phyloP scores from a whole-genome alignment of 768 basidiomycete species.

The Suillus variegatus region DNA sequence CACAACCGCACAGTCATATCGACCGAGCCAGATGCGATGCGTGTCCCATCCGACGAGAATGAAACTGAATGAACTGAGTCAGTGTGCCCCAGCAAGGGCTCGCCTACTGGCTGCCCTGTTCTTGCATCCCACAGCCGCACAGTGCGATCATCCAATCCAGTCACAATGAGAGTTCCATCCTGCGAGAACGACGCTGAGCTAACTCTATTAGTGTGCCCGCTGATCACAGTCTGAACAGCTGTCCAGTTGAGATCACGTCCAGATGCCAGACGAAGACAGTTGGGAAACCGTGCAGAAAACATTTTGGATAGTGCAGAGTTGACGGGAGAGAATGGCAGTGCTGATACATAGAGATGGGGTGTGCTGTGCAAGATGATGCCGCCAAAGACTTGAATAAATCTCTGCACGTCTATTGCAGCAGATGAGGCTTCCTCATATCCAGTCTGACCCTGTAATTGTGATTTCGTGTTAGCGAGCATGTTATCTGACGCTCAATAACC shows the following conservation, averaged over 20 bases:
- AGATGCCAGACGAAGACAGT: constrained; percentile 2
- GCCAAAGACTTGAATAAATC: neutral
- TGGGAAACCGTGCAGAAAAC: constrained; percentile 10
- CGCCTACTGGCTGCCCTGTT: neutral
- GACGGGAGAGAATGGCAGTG: constrained; percentile 34
- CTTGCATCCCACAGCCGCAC: constrained; percentile 6
- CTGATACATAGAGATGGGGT: constrained; percentile 18
- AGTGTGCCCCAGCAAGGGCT: constrained; percentile 4
- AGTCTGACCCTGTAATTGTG: neutral
- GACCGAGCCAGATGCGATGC: neutral
- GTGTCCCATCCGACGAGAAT: constrained; percentile 2
- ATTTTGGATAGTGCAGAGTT: constrained; percentile 20
- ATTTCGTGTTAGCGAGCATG: neutral
- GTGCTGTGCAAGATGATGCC: neutral
- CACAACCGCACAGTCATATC: constrained; percentile 1
- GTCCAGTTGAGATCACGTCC: neutral
- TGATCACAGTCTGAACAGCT: neutral
- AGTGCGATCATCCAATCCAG: neutral
- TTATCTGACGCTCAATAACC: neutral
- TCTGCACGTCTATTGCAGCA: neutral
- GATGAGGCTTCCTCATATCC: neutral
- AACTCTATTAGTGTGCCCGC: neutral
- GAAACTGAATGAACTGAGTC: neutral
- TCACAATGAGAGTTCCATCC: constrained; percentile 3
- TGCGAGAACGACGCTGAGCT: neutral